Conservation (phyloP, 139 green algal genomes). For the Volvox africanus region DNA sequence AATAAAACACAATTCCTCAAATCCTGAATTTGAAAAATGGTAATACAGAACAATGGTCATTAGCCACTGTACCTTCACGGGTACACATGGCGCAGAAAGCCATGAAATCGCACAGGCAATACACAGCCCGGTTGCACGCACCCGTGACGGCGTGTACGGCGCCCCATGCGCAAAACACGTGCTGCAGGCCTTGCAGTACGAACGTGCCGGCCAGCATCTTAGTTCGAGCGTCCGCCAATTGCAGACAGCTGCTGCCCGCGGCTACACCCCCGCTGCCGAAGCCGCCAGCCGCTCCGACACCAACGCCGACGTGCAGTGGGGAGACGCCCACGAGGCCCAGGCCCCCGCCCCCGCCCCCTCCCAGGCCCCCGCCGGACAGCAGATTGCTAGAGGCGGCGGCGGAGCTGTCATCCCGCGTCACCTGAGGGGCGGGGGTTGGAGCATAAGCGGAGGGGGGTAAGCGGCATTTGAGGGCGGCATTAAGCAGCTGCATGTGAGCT, state of each 20-base stretch:
- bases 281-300: neutral
- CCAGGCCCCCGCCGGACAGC: neutral
- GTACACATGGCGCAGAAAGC: too few species aligned
- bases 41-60: too few species aligned
- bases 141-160: slow-evolving; percentile 37
- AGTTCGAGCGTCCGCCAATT: slow-evolving; percentile 84
- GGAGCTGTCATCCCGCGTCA: neutral
- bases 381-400: neutral
- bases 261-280: neutral
- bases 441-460: neutral
- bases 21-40: too few species aligned
- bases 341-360: neutral
- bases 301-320: neutral
- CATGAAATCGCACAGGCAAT: too few species aligned
- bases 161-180: slow-evolving; percentile 43
- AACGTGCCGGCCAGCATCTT: slow-evolving; percentile 81
- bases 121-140: neutral
- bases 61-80: too few species aligned
- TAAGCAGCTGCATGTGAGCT: too few species aligned
- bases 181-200: slow-evolving; percentile 27
- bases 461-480: neutral
- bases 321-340: neutral
- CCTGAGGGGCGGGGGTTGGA: neutral
- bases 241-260: slow-evolving; percentile 40
- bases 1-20: too few species aligned